A percentile compares a stretch with the other conserved stretches of the same genome.
phyloP scores from a whole-genome alignment of 306 rosid genomes.

The Inga leiocalycina region DNA sequence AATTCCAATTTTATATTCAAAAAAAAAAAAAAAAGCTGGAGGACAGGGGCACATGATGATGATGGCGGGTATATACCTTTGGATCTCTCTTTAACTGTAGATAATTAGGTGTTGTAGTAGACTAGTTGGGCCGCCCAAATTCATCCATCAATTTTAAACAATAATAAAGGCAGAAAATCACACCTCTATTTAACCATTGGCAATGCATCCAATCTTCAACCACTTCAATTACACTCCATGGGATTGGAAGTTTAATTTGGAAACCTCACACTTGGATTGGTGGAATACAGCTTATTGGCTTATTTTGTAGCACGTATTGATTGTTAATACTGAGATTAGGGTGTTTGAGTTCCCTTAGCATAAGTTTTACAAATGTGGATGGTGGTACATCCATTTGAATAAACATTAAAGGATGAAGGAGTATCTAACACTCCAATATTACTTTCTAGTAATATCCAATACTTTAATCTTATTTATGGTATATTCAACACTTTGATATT shows the following conservation, averaged over 20 bases:
- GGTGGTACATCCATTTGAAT: too few relatives aligned
- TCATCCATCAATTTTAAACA: background rate
- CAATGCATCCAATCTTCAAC: background rate
- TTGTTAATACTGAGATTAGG: background rate
- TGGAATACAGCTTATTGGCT: background rate
- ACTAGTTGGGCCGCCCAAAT: background rate
- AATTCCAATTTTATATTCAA: too few relatives aligned
- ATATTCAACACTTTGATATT: too few relatives aligned
- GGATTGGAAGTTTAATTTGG: too few relatives aligned
- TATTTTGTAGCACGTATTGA: background rate
- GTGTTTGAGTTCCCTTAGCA: too few relatives aligned
- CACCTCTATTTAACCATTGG: background rate
- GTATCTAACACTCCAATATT: too few relatives aligned
- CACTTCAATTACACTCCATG: too few relatives aligned
- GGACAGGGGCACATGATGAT: background rate
- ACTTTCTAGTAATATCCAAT: too few relatives aligned
- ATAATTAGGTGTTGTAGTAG: background rate
- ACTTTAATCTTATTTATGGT: too few relatives aligned
- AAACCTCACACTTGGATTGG: background rate
- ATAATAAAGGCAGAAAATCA: background rate
- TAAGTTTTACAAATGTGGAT: too few relatives aligned
- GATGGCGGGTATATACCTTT: background rate
- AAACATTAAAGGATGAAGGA: too few relatives aligned
- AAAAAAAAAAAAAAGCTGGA: background rate
- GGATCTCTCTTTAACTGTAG: background rate